phyloP scores from a whole-genome alignment of 805 yeast species.

The Debaryomyces castellii region DNA sequence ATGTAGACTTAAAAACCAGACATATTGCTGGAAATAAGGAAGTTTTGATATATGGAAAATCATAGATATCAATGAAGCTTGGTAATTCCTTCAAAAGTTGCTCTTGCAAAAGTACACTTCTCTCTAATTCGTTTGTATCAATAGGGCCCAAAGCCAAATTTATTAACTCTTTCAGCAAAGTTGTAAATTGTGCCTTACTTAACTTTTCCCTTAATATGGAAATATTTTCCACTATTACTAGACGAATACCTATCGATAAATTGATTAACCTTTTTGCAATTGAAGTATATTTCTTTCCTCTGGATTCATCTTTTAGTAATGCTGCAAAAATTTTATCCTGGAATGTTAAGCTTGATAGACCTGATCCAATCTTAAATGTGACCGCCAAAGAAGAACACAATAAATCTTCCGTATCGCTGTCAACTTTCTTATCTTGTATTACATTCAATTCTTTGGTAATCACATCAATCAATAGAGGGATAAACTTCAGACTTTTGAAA shows the following conservation, averaged over 20 bases:
- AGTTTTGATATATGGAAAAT: conserved; percentile 70
- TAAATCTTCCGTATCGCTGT: conserved; percentile 34
- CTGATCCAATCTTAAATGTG: conserved; percentile 60
- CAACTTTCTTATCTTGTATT: conserved; percentile 15
- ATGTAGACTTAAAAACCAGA: conserved; percentile 77
- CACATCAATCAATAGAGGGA: conserved; percentile 63
- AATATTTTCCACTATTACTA: conserved; percentile 44
- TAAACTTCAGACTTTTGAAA: conserved; percentile 64
- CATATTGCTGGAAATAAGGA: conserved; percentile 73
- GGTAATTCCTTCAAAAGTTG: conserved; percentile 45
- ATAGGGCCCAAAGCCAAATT: conserved; percentile 30
- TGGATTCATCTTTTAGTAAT: conserved; percentile 26
- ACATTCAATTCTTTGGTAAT: conserved; percentile 40
- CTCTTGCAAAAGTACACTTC: conserved; percentile 49
- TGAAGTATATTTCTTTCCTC: conserved; percentile 18
- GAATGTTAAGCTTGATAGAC: conserved; percentile 75
- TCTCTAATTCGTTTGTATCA: conserved; percentile 27
- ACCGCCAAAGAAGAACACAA: conserved; percentile 52
- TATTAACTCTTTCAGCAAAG: conserved; percentile 44
- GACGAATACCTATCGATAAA: conserved; percentile 31
- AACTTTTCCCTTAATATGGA: conserved; percentile 47
- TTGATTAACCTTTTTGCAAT: conserved; percentile 25
- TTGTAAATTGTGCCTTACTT: conserved; percentile 52
- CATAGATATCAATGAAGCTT: conserved; percentile 47
- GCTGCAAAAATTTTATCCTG: conserved; percentile 63